Evolutionary conservation across 2,329 filamentous ascomycete genomes (phyloP).

Genomic region (Penicillium paneum): DNA sequence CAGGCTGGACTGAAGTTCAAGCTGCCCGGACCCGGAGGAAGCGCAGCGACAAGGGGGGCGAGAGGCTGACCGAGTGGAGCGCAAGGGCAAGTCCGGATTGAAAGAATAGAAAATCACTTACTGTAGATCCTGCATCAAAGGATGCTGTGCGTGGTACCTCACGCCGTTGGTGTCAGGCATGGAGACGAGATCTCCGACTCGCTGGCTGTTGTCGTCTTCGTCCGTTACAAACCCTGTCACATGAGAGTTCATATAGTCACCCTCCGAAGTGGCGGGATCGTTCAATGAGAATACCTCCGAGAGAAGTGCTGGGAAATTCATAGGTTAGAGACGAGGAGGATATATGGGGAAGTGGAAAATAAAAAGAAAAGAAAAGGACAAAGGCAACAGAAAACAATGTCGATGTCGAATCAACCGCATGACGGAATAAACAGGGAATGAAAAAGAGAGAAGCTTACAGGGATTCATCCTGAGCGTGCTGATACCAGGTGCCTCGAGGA

Average conservation of each 20-base stretch:
- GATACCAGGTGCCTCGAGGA: slow-evolving; percentile 25
- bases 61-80: slow-evolving; percentile 31
- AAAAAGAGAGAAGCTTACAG: slow-evolving; percentile 16
- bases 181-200: slow-evolving; percentile 49
- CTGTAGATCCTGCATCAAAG: slow-evolving; percentile 52
- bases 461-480: slow-evolving; percentile 24
- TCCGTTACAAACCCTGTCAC: slow-evolving; percentile 36
- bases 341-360: slow-evolving; percentile 15
- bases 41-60: slow-evolving; percentile 31
- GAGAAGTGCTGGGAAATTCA: slow-evolving; percentile 28
- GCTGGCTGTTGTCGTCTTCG: slow-evolving; percentile 50
- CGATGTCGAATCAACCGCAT: slow-evolving; percentile 8
- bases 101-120: slow-evolving; percentile 49
- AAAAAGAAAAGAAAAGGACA: neutral
- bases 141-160: slow-evolving; percentile 53
- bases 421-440: slow-evolving; percentile 2
- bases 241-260: slow-evolving; percentile 40
- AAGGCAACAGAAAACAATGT: slow-evolving; percentile 1
- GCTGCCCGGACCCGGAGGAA: slow-evolving; percentile 34
- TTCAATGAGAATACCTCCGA: slow-evolving; percentile 40
- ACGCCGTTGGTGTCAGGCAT: slow-evolving; percentile 48
- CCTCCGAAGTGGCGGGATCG: slow-evolving; percentile 38
- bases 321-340: slow-evolving; percentile 6
- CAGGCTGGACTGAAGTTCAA: slow-evolving; percentile 27
- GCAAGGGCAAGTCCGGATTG: slow-evolving; percentile 33